Evolutionary conservation across 768 basidiomycete genomes (phyloP), one percentile per base, ranked within the genome.

Genomic region (Gymnopilus dilepis): DNA sequence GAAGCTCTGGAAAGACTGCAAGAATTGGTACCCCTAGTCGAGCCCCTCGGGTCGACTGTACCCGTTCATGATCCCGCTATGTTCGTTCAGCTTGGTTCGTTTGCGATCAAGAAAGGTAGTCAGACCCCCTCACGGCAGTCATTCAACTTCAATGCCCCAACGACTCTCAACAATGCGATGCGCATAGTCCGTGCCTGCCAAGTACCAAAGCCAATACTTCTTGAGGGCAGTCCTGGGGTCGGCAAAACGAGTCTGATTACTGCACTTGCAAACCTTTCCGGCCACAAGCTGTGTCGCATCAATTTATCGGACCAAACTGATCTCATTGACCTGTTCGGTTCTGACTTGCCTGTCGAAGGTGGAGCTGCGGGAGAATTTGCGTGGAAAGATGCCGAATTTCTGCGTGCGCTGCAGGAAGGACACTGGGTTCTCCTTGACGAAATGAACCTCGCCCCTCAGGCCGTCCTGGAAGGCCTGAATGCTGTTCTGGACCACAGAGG

Each of bases 261-360:
- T 17, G 97, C 97, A 8, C 80, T 99, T 11, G 95, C 95, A 22
- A 88, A 87, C 62, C 77, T 91, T 4, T 79, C 89, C 38, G 94
- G 95, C 17, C 86, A 95, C 70, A 76, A 82, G 28, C 81, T 99
- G 30, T 93, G 89, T 71, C 89, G 97, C 21, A 96, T 99, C 82
- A 99, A 99, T 75, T 77, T 99, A 21, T 99, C 97, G 4, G 97
- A 99, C 68, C 97, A 99, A 73, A 99, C 97, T 0, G 97, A 99
- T 72, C 83, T 99, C 24, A 87, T 94, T 59, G 97, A 99, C 69
- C 82, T 99, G 11, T 98, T 99, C 67, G 97, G 97, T 8, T 94
- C 95, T 22, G 97, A 99, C 73, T 81, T 99, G 6, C 97, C 97
- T 6, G 90, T 95, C 6, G 96, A 97, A 74, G 93, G 94, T 34